These are phyloP conservation scores for Heterobasidion occidentale DNA, from an alignment of 1,284 basidiomycete genomes.

Conservation along the genomic window DNA sequence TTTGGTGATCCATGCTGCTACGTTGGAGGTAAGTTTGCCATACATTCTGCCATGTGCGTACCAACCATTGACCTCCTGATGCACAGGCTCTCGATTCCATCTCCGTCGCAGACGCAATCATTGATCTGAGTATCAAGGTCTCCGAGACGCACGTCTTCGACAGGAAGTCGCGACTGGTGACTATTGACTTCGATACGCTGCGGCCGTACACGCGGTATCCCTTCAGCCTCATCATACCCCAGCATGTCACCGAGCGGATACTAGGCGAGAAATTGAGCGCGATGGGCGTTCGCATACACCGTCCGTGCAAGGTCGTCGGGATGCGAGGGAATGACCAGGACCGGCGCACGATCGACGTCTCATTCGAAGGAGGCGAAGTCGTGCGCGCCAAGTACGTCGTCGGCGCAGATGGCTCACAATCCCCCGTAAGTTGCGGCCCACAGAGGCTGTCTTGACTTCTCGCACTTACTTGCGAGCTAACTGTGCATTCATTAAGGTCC, in stretches of 20 bases:
- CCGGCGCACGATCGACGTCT: conserved; percentile 26
- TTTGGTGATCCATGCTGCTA: conserved; percentile 20
- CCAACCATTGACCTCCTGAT: neutral
- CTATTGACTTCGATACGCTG: conserved; percentile 23
- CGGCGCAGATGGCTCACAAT: conserved; percentile 50
- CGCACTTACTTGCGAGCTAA: neutral
- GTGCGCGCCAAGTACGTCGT: conserved; percentile 41
- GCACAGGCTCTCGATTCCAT: conserved; percentile 38
- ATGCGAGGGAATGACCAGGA: conserved; percentile 14
- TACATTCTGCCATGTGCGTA: neutral
- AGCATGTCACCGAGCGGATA: conserved; percentile 37
- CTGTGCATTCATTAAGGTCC: conserved; percentile 14
- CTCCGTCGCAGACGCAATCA: conserved; percentile 31
- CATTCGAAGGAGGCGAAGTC: conserved; percentile 40
- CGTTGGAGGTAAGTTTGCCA: conserved; percentile 18
- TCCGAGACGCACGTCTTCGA: conserved; percentile 21
- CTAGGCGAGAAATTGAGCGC: conserved; percentile 27
- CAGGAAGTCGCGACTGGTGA: conserved; percentile 19
- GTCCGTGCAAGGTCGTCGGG: conserved; percentile 26
- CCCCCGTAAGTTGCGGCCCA: conserved; percentile 28
- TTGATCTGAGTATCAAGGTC: conserved; percentile 28
- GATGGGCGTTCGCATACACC: conserved; percentile 23
- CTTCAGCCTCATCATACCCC: conserved; percentile 35
- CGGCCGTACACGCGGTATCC: conserved; percentile 35
- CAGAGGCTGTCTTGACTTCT: neutral